Evolutionary conservation across 495 filamentous ascomycete species (phyloP), one percentile per base, ranked within the genome.

Genomic region (Penicillium simplicissimum): DNA sequence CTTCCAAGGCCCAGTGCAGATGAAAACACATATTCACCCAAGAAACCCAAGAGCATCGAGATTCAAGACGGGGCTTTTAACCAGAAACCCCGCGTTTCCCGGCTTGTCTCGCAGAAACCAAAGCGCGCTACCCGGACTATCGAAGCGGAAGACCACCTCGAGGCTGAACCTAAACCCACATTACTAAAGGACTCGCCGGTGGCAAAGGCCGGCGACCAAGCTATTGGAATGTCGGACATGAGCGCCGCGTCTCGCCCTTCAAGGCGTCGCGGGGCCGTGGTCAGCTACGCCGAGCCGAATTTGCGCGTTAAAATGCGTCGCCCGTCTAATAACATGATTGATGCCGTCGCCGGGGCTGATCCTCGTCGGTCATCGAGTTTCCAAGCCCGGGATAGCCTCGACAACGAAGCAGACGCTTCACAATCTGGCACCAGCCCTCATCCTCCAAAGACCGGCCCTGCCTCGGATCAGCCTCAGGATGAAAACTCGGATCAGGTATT

Each of bases 241-340:
- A 37, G 35, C n/a, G 78, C 81, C 37, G 79, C 77, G 54, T 79
- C 77, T 36, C 81, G 90, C 51, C 81, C 85, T 10, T 86, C 84
- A 45, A 79, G 92, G 28, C 85, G 91, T 61, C 82, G 86, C 13
- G 78, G 87, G 53, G 77, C 84, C 8, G 81, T 82, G 33, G 82
- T 96, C 49, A 95, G 90, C 76, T 96, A 96, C 70, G 90, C 91
- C 23, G 89, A 94, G 71, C 92, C 92, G 9, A 96, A 90, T 67
- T 77, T 96, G 35, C 82, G 90, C 54, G 89, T 87, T 66, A 96
- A 96, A 76, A 96, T 96, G 92, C 83, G 92, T 53, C 86, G 92
- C 52, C 88, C 90, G 21, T 89, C 87, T 15, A 90, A 89, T 61
- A 83, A 89, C 55, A 73, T 94, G 7, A 80, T 87, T 37, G 89